Evolutionary conservation across 352 stramenopile species (phyloP), one percentile per base, ranked within the genome.

Genomic region (Globisporangium nunn): DNA sequence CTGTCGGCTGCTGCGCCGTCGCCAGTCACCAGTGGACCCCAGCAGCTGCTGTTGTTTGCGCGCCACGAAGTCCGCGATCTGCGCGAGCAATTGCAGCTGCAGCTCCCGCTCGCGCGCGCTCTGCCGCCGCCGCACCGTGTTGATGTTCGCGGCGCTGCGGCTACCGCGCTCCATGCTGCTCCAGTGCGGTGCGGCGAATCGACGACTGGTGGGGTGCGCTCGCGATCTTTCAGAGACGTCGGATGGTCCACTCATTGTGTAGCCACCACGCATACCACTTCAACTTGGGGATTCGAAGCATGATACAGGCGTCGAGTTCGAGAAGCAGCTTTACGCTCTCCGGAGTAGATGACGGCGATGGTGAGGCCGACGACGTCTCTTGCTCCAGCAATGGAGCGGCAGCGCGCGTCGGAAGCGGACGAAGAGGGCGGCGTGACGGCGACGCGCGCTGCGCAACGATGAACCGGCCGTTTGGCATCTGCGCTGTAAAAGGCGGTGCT

Each of bases 51-150:
- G 58, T 39, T 64, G 52, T 46, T 86, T 82, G 29, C 72, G 67
- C n/a, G 68, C 64, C 5, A 84, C 56, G 46, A 88, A 86, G 62
- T 73, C 70, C 5, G 55, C 65, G 53, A 88, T 77, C 54, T 86
- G 71, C 30, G 59, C 56, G 52, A 88, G 57, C 23, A 88, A 63
- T 47, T 54, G 59, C 58, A 75, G 31, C 54, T 81, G 54, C 61
- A 88, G 70, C 23, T 72, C 62, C 0, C 66, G 63, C 10, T 68
- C 68, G 35, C 68, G n/a, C 44, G 23, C 39, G 39, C 46, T 51
- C 50, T 59, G 39, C 35, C 37, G n/a, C 37, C 58, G 58, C 37
- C 58, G 58, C 23, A 52, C 55, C 29, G 47, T 56, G 52, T 59
- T 64, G 52, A 64, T 39, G 41, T 64, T 64, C 28, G 58, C 52